These are phyloP conservation scores for Dicorynia guianensis DNA, from an alignment of 306 rosid species.

Conservation along the genomic window DNA sequence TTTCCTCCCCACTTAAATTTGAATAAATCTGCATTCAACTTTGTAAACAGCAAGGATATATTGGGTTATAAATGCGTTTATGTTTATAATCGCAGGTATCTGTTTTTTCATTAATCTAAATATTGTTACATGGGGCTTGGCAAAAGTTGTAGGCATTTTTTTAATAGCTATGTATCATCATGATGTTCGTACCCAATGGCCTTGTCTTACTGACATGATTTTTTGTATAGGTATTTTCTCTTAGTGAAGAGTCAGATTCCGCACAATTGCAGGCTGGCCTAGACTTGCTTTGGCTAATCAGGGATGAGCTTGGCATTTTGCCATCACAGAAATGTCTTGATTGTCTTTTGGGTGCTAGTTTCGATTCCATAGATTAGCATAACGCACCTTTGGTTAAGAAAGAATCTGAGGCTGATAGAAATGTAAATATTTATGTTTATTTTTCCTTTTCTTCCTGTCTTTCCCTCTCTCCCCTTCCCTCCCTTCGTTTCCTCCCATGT, in stretches of 20 bases:
- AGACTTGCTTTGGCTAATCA: slow-evolving; percentile 64
- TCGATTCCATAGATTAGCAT: slow-evolving; percentile 53
- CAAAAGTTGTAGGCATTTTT: not conserved
- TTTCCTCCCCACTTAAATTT: slow-evolving; percentile 27
- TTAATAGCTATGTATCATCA: not conserved
- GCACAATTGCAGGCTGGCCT: slow-evolving; percentile 57
- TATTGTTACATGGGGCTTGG: not conserved
- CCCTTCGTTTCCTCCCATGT: no score
- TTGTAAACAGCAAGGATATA: slow-evolving; percentile 8
- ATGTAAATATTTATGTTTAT: no score
- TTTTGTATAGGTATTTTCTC: slow-evolving; percentile 64
- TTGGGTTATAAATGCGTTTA: slow-evolving; percentile 17
- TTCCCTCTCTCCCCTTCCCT: no score
- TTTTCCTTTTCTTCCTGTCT: no score
- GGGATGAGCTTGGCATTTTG: slow-evolving; percentile 62
- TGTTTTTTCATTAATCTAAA: slow-evolving; percentile 5
- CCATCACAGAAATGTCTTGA: slow-evolving; percentile 67
- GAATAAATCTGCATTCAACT: slow-evolving; percentile 21
- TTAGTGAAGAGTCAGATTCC: slow-evolving; percentile 58
- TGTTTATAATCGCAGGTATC: not conserved
- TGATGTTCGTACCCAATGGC: slow-evolving; percentile 25
- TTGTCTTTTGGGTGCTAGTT: slow-evolving; percentile 60
- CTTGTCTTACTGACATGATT: slow-evolving; percentile 42
- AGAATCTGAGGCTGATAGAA: slow-evolving; percentile 53
- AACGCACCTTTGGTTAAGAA: slow-evolving; percentile 13